These are phyloP conservation scores for Haberlea rhodopensis DNA, from an alignment of 257 asterid species.

Conservation along the genomic window DNA sequence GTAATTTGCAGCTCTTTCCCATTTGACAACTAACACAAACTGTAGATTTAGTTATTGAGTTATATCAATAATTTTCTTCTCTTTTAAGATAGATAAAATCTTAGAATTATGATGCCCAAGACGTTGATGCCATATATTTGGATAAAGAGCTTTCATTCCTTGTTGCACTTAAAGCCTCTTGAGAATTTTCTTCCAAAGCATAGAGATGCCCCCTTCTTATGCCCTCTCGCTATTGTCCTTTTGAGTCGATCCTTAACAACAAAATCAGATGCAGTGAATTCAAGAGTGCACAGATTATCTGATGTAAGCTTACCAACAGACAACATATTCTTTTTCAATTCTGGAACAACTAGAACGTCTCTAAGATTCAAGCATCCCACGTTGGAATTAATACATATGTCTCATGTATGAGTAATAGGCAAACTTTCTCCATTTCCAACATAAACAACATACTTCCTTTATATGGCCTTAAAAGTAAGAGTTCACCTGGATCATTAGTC, in stretches of 20 bases:
- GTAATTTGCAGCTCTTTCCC: conserved; percentile 16
- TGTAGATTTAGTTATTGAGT: neutral
- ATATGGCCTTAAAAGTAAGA: neutral
- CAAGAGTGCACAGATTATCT: conserved; percentile 13
- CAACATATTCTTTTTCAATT: neutral
- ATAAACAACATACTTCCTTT: neutral
- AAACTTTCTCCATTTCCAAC: neutral
- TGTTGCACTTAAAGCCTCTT: conserved; percentile 1
- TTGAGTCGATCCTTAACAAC: conserved; percentile 8
- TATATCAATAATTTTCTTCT: conserved; percentile 3
- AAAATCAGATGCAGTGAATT: neutral
- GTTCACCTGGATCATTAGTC: neutral
- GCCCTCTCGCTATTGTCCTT: neutral
- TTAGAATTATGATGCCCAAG: neutral
- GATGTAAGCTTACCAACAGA: neutral
- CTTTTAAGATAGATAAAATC: neutral
- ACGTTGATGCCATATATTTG: neutral
- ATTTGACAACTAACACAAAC: conserved; percentile 12
- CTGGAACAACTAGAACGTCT: neutral
- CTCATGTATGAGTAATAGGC: neutral
- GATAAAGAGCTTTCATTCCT: neutral
- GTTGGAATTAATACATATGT: too few species aligned
- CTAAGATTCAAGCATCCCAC: too few species aligned
- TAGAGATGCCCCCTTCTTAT: conserved; percentile 3
- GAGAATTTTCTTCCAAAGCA: neutral